Percentiles rank a stretch among this genome's conserved stretches.
Conservation (phyloP, 2,329 filamentous ascomycete species). For the Trichoderma sp. region DNA sequence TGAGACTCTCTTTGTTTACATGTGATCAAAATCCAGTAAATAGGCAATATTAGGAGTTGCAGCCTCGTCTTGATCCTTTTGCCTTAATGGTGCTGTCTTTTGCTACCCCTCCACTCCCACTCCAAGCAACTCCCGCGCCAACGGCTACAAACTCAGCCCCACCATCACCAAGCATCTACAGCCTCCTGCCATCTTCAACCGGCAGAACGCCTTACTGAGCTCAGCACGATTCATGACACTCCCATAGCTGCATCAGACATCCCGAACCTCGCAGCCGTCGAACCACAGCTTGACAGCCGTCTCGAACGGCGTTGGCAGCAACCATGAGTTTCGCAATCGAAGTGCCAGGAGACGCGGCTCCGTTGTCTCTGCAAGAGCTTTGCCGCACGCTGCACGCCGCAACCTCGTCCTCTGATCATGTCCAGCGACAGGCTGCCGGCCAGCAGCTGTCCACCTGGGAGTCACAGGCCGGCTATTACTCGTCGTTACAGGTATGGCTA, state of each 20-base stretch:
- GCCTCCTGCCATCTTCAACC: background rate
- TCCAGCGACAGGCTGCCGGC: conserved; percentile 65
- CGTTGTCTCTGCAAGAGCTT: conserved; percentile 64
- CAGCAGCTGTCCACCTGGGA: conserved; percentile 76
- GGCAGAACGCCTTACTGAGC: background rate
- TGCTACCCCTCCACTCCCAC: conserved; percentile 7
- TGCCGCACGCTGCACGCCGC: conserved; percentile 65
- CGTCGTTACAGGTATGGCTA: conserved; percentile 65
- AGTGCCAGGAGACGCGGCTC: conserved; percentile 77
- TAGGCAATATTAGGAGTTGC: background rate
- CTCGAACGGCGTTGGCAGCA: conserved; percentile 23
- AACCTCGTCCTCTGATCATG: conserved; percentile 61
- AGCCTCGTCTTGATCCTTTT: background rate
- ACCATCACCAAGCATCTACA: conserved; percentile 15
- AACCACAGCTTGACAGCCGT: background rate
- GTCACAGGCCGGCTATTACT: conserved; percentile 64
- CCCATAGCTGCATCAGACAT: background rate
- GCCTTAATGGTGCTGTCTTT: background rate
- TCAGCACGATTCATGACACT: background rate
- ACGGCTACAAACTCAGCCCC: conserved; percentile 4
- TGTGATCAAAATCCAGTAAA: background rate
- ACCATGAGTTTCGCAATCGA: conserved; percentile 73
- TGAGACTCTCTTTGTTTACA: background rate
- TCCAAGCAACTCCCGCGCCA: background rate
- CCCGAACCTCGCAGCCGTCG: background rate